These are phyloP conservation scores for Camelina laxa DNA, from an alignment of 345 rosid genomes.

Conservation along the genomic window DNA sequence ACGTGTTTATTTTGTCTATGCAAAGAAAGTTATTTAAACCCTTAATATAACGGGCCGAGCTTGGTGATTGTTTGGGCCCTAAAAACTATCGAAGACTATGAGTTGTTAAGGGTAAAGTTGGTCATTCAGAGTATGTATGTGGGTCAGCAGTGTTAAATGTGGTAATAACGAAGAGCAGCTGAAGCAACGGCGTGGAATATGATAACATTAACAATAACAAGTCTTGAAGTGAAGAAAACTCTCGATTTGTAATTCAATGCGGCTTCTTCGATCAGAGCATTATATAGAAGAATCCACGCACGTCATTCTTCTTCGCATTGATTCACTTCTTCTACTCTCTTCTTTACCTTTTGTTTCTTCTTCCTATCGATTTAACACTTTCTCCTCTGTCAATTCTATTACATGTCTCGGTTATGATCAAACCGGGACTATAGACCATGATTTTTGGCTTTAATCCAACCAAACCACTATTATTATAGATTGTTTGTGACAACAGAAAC, in stretches of 20 bases:
- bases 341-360: slow-evolving; percentile 8
- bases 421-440: background rate
- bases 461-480: background rate
- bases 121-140: background rate
- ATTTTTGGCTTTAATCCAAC: slow-evolving; percentile 4
- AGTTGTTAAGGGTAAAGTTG: background rate
- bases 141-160: slow-evolving; percentile 11
- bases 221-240: slow-evolving; percentile 31
- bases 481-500: slow-evolving; percentile 19
- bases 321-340: slow-evolving; percentile 12
- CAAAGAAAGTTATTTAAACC: background rate
- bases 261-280: slow-evolving; percentile 13
- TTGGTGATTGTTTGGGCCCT: background rate
- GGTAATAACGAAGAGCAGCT: slow-evolving; percentile 36
- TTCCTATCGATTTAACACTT: background rate
- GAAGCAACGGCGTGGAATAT: slow-evolving; percentile 37
- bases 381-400: slow-evolving; percentile 7
- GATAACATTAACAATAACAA: background rate
- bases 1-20: background rate
- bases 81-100: background rate
- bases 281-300: background rate
- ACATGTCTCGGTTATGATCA: background rate
- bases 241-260: slow-evolving; percentile 19
- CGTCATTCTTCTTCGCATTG: background rate
- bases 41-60: background rate